phyloP scores from a whole-genome alignment of 2,329 filamentous ascomycete genomes.

The Leptoxyphium fumago region DNA sequence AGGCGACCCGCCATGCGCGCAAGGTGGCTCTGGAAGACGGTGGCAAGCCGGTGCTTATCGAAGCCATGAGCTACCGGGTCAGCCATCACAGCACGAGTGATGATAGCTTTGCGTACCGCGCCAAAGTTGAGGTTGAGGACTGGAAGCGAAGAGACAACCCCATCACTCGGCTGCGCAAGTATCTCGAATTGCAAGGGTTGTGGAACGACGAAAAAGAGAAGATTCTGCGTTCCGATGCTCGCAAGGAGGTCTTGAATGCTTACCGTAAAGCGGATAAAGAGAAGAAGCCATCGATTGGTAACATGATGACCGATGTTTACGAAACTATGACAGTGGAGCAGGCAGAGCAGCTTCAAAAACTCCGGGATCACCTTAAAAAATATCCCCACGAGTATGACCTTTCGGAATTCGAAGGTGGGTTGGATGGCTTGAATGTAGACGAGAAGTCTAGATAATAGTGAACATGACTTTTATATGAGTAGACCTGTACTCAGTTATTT shows the following conservation, averaged over 20 bases:
- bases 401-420: constrained; percentile 58
- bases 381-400: constrained; percentile 92
- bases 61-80: constrained; percentile 97
- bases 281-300: constrained; percentile 57
- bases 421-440: constrained; percentile 39
- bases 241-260: constrained; percentile 66
- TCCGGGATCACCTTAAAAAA: constrained; percentile 62
- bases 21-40: constrained; percentile 64
- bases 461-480: not conserved
- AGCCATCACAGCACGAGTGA: constrained; percentile 95
- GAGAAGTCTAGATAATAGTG: not conserved
- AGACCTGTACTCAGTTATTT: not conserved
- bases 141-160: constrained; percentile 88
- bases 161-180: constrained; percentile 72
- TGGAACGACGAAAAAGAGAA: constrained; percentile 82
- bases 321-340: constrained; percentile 72
- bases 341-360: constrained; percentile 57
- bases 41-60: constrained; percentile 72
- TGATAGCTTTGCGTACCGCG: constrained; percentile 91
- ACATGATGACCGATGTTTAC: constrained; percentile 80
- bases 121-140: constrained; percentile 82
- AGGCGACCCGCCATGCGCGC: constrained; percentile 64
- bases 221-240: constrained; percentile 46
- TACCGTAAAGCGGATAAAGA: constrained; percentile 73
- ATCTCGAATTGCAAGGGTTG: constrained; percentile 66